Base-by-base conservation (phyloP, 2,329 filamentous ascomycete genomes). In the Aspergillus alliaceus region DNA sequence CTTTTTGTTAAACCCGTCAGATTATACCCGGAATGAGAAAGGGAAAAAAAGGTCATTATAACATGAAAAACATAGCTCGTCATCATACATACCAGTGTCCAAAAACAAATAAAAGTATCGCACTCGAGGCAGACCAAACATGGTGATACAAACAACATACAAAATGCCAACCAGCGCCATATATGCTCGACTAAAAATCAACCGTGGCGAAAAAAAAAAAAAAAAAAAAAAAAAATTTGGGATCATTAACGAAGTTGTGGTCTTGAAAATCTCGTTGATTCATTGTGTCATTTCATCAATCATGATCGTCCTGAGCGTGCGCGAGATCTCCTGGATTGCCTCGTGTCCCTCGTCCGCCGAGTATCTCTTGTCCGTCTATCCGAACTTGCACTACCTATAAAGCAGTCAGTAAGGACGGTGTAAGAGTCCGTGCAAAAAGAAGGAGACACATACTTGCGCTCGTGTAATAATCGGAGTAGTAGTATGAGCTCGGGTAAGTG, bases 331-430 rank as follows among this genome's bases (percentile, higher is more conserved):
- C 67, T 61, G 32, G 69, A 69, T 50, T 66, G 63, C 51, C 70
- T 65, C 34, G 69, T 68, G 39, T 70, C 64, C 58, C 70, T 62
- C 11, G 62, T 64, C n/a, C 58, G 57, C 59, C 63, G 65, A 67
- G 40, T 65, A 61, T 65, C 69, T 62, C 54, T 47, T 49, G 73
- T 75, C 48, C 72, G 71, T 66, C 75, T 66, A 63, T 75, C 77
- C 53, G 77, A 78, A 59, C 77, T 79, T 65, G 72, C 71, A 66
- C 71, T 77, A 64, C 77, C 78, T 80, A 62, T 50, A 54, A 63
- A 37, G 40, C n/a, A 57, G 56, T 60, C 57, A 58, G 52, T 34
- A 58, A 37, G 12, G 47, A 32, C 54, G 12, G 46, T 35, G 31
- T 42, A 46, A 22, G 6, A 3, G 22, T 60, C 31, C 63, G 54